Evolutionary conservation across 345 rosid species (phyloP).

Genomic region (Euclidium syriacum): DNA sequence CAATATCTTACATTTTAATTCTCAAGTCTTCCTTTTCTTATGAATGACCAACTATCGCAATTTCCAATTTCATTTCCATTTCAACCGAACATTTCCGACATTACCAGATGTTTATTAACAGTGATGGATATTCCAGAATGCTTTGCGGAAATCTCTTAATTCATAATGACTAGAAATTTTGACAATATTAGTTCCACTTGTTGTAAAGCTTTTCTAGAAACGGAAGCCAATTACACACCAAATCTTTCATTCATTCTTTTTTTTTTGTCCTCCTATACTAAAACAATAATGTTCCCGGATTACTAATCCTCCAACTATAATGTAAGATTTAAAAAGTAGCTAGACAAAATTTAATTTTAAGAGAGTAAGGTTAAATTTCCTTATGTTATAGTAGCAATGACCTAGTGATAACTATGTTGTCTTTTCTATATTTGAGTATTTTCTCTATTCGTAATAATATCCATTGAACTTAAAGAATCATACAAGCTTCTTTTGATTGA

Average conservation of each 20-base stretch:
- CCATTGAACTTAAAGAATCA: too few species aligned
- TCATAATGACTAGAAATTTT: not conserved
- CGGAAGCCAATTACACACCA: not conserved
- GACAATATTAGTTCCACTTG: not conserved
- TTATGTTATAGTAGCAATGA: not conserved
- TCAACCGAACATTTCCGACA: not conserved
- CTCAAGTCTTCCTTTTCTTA: not conserved
- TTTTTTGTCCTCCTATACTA: not conserved
- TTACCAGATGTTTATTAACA: not conserved
- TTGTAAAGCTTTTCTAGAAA: conserved; percentile 5
- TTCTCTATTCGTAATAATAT: not conserved
- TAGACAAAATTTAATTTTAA: not conserved
- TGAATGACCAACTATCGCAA: not conserved
- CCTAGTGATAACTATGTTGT: not conserved
- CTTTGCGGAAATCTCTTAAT: not conserved
- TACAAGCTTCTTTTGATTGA: too few species aligned
- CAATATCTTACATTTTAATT: not conserved
- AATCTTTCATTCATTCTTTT: not conserved
- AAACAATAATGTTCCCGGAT: not conserved
- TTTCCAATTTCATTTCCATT: not conserved
- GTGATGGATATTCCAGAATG: not conserved
- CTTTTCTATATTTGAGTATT: not conserved
- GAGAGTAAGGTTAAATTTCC: not conserved
- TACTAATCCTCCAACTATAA: not conserved
- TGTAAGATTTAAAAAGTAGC: not conserved